phyloP scores from a whole-genome alignment of 2,329 filamentous ascomycete species.

The Monosporascus sp. region DNA sequence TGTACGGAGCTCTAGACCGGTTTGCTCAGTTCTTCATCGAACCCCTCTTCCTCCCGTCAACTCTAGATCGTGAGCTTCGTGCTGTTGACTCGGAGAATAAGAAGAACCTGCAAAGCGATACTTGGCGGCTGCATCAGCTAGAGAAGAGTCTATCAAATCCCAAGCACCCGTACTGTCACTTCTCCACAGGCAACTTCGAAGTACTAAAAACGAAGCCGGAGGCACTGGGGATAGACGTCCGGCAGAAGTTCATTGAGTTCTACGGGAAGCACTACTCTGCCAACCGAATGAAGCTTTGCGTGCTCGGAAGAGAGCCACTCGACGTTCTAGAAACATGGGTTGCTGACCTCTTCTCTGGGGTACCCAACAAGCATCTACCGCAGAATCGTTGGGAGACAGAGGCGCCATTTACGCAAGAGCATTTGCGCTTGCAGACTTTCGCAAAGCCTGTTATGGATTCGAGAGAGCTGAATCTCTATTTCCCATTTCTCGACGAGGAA shows the following conservation, averaged over 20 bases:
- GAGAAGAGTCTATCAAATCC: constrained; percentile 85
- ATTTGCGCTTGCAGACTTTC: constrained; percentile 66
- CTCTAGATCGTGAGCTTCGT: constrained; percentile 78
- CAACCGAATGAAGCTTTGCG: constrained; percentile 88
- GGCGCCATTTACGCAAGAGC: constrained; percentile 42
- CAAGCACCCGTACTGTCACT: constrained; percentile 83
- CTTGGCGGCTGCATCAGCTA: constrained; percentile 81
- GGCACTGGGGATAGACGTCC: constrained; percentile 73
- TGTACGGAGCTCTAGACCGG: constrained; percentile 80
- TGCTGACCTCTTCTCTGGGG: constrained; percentile 71
- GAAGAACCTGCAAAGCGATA: constrained; percentile 90
- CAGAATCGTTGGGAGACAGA: constrained; percentile 51
- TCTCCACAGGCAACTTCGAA: constrained; percentile 84
- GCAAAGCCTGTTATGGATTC: constrained; percentile 90
- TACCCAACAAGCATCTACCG: constrained; percentile 75
- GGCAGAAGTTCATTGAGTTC: constrained; percentile 89
- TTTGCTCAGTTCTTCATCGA: constrained; percentile 93
- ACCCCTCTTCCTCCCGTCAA: constrained; percentile 79
- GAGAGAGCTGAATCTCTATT: constrained; percentile 71
- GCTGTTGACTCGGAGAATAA: constrained; percentile 96
- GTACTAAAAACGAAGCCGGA: constrained; percentile 80
- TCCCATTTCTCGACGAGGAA: constrained; percentile 83
- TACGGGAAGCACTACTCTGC: constrained; percentile 86
- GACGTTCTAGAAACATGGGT: constrained; percentile 83
- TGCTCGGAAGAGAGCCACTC: constrained; percentile 75